A percentile compares a stretch with the other conserved stretches of the same genome.
These are phyloP conservation scores for Eimeria zaria DNA, from an alignment of 169 alveolate genomes.

Conservation along the genomic window DNA sequence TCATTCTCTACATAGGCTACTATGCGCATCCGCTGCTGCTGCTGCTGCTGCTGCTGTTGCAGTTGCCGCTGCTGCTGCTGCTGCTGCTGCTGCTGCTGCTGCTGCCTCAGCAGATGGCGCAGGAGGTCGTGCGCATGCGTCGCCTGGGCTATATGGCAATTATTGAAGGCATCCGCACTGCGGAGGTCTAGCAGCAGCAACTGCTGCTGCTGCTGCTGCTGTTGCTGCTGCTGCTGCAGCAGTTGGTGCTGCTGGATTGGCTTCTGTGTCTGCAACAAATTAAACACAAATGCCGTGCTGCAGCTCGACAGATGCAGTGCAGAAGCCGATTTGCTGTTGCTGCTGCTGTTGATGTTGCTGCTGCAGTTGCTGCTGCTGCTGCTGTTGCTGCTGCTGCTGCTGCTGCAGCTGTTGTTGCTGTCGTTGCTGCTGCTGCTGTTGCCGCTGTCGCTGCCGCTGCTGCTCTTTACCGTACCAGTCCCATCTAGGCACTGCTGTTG, in stretches of 20 bases:
- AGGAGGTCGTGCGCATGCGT: slow-evolving; percentile 13
- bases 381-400: neutral
- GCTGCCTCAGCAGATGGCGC: neutral
- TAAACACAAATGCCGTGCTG: neutral
- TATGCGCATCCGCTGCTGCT: slow-evolving; percentile 28
- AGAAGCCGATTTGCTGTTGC: too few relatives aligned
- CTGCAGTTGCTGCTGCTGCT: neutral
- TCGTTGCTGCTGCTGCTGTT: neutral
- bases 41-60: too few relatives aligned
- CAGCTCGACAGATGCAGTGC: neutral
- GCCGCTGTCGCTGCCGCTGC: slow-evolving; percentile 20
- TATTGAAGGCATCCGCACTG: slow-evolving; percentile 19
- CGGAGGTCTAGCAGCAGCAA: slow-evolving; percentile 35
- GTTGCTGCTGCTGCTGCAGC: slow-evolving; percentile 53
- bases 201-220: slow-evolving; percentile 36
- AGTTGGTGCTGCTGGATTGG: slow-evolving; percentile 21
- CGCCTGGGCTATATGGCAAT: slow-evolving; percentile 37
- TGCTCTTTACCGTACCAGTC: neutral
- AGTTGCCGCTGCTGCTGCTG: neutral
- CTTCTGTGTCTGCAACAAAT: slow-evolving; percentile 61
- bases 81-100: slow-evolving; percentile 6
- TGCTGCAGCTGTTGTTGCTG: neutral
- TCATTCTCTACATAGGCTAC: slow-evolving; percentile 7
- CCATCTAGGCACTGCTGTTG: neutral
- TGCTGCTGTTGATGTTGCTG: neutral